Conservation (phyloP, 1,139 yeast species). For the Suhomyces choctaworum region DNA sequence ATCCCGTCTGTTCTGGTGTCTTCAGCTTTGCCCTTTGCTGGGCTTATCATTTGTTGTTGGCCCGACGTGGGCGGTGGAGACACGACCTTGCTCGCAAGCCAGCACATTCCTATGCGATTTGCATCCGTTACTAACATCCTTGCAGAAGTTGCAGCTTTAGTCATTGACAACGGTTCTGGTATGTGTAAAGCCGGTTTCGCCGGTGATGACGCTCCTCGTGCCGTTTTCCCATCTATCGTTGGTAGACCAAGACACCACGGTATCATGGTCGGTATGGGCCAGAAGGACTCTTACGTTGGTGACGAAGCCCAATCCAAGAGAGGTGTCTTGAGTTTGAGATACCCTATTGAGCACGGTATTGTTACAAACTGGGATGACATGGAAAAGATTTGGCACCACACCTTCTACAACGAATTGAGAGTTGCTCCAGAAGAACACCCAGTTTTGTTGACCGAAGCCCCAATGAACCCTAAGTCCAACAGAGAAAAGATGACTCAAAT, state of each 20-base stretch:
- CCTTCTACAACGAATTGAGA: constrained; percentile 95
- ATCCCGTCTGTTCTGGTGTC: too few relatives aligned
- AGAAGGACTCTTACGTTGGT: constrained; percentile 99
- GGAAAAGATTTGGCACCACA: constrained; percentile 99
- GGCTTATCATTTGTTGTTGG: constrained; percentile 12
- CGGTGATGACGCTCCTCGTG: constrained; percentile 99
- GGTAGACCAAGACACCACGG: constrained; percentile 99
- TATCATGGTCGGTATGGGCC: constrained; percentile 99
- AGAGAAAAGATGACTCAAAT: constrained; percentile 99
- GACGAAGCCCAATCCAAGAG: constrained; percentile 99
- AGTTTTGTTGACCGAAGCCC: constrained; percentile 96
- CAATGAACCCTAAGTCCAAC: constrained; percentile 98
- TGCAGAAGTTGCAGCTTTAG: constrained; percentile 69
- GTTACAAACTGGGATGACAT: constrained; percentile 99
- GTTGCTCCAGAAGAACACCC: constrained; percentile 99
- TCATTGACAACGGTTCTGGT: constrained; percentile 99
- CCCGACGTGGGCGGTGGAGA: constrained; percentile 1
- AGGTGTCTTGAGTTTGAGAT: constrained; percentile 98
- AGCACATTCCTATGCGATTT: not conserved
- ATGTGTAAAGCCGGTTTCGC: constrained; percentile 99
- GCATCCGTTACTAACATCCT: constrained; percentile 23
- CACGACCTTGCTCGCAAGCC: constrained; percentile 7
- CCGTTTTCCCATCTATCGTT: constrained; percentile 99
- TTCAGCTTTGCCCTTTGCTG: too few relatives aligned
- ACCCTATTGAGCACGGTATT: constrained; percentile 99